Evolutionary conservation across 169 alveolate species (phyloP).

Genomic region (Theileria orientalis): DNA sequence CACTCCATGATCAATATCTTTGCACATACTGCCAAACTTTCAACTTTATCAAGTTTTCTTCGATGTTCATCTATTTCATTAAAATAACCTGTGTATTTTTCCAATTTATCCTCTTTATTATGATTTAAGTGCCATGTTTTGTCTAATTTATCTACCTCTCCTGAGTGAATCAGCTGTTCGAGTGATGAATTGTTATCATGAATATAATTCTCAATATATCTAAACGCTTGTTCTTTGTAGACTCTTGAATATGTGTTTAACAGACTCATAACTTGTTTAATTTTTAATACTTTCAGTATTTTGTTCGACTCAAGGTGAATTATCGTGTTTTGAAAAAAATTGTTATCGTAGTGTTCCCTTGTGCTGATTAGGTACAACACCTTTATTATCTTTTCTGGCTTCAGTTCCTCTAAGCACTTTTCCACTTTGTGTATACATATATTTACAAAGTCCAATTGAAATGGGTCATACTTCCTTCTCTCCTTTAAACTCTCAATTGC

Average conservation of each 20-base stretch:
- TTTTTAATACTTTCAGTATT: background rate
- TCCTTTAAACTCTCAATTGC: background rate
- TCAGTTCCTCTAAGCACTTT: conserved; percentile 25
- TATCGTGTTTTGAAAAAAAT: conserved; percentile 10
- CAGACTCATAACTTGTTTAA: conserved; percentile 1
- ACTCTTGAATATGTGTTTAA: background rate
- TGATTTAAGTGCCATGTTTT: too few species aligned
- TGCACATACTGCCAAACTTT: too few species aligned
- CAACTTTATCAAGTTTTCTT: too few species aligned
- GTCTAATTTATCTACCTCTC: too few species aligned
- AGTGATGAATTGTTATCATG: background rate
- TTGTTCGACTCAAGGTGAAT: conserved; percentile 13
- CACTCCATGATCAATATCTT: conserved; percentile 1
- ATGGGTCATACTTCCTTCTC: conserved; percentile 12
- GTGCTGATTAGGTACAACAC: conserved; percentile 30
- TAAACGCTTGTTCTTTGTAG: background rate
- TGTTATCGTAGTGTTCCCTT: conserved; percentile 5
- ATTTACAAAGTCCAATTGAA: conserved; percentile 17
- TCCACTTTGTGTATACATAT: conserved; percentile 1
- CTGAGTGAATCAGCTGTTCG: too few species aligned
- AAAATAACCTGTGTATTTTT: too few species aligned
- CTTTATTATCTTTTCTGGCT: conserved; percentile 37
- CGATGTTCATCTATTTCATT: too few species aligned
- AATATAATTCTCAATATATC: background rate
- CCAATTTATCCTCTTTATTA: too few species aligned